Evolutionary conservation across 2,329 filamentous ascomycete genomes (phyloP).

Genomic region (Fusarium abutilonis): DNA sequence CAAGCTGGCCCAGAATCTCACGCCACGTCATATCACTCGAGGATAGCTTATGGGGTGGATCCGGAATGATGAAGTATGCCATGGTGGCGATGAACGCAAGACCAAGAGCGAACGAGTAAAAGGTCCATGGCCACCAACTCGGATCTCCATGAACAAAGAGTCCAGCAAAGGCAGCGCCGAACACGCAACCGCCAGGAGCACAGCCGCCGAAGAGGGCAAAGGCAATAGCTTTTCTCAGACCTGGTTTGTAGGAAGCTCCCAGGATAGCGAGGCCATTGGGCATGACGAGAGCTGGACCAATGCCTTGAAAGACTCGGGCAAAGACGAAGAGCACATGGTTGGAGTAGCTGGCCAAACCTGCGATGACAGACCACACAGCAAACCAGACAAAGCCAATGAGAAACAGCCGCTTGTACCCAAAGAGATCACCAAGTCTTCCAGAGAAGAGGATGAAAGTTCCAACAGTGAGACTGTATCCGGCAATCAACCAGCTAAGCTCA

Average conservation of each 20-base stretch:
- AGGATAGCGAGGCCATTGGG: conserved; percentile 73
- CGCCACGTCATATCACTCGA: conserved; percentile 9
- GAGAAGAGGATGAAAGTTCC: conserved; percentile 68
- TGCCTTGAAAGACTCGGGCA: conserved; percentile 65
- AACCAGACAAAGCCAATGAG: conserved; percentile 66
- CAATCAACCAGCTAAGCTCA: conserved; percentile 60
- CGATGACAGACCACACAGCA: conserved; percentile 61
- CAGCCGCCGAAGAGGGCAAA: conserved; percentile 63
- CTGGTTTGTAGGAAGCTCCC: conserved; percentile 65
- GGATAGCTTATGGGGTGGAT: conserved; percentile 36
- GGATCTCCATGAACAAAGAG: conserved; percentile 50
- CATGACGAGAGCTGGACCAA: conserved; percentile 70
- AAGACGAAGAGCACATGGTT: conserved; percentile 59
- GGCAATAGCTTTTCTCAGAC: conserved; percentile 67
- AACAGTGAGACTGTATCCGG: conserved; percentile 64
- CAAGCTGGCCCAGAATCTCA: conserved; percentile 48
- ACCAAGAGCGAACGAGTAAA: conserved; percentile 55
- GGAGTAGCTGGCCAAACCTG: conserved; percentile 55
- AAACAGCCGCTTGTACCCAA: conserved; percentile 66
- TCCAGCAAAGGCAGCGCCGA: conserved; percentile 54
- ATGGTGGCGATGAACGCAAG: conserved; percentile 48
- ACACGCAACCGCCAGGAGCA: conserved; percentile 58
- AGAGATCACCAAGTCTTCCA: conserved; percentile 66
- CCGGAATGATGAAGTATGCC: conserved; percentile 51
- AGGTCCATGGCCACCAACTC: conserved; percentile 60